Conservation (phyloP, 116 monocot species). For the Phalaenopsis hybrid region DNA sequence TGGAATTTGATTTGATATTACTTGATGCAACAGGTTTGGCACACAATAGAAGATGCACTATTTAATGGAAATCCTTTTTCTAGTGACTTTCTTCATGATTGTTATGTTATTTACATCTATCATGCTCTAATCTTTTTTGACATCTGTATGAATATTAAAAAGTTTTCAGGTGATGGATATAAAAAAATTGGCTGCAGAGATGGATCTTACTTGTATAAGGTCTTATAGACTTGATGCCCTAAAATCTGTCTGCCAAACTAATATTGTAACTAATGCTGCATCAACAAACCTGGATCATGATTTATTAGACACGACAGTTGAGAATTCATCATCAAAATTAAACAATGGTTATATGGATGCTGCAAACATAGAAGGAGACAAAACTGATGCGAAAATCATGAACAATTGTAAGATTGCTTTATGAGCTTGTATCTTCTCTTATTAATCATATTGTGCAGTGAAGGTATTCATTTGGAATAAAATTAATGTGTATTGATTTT, state of each 20-base stretch:
- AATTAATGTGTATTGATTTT: background rate
- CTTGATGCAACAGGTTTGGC: background rate
- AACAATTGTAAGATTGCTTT: constrained; percentile 1
- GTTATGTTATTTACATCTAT: constrained; percentile 5
- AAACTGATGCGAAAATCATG: constrained; percentile 1
- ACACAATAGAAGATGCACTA: background rate
- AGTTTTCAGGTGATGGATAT: constrained; percentile 80
- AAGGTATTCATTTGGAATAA: no score
- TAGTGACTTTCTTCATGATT: background rate
- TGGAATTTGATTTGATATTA: background rate
- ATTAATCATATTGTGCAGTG: background rate
- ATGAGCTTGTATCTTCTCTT: background rate
- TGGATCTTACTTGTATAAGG: constrained; percentile 83
- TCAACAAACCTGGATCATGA: constrained; percentile 10
- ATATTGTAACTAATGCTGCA: constrained; percentile 8
- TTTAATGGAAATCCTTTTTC: background rate
- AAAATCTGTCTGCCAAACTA: constrained; percentile 45
- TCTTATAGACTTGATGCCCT: constrained; percentile 88
- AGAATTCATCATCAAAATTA: constrained; percentile 5
- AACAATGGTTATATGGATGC: background rate
- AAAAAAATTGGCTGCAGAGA: constrained; percentile 69
- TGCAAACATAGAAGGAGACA: constrained; percentile 4
- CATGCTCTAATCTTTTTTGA: background rate
- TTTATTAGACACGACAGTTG: constrained; percentile 6
- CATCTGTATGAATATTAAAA: constrained; percentile 4